These are phyloP conservation scores for Polysphondylium violaceum DNA, from an alignment of 78 protist species.

Conservation along the genomic window DNA sequence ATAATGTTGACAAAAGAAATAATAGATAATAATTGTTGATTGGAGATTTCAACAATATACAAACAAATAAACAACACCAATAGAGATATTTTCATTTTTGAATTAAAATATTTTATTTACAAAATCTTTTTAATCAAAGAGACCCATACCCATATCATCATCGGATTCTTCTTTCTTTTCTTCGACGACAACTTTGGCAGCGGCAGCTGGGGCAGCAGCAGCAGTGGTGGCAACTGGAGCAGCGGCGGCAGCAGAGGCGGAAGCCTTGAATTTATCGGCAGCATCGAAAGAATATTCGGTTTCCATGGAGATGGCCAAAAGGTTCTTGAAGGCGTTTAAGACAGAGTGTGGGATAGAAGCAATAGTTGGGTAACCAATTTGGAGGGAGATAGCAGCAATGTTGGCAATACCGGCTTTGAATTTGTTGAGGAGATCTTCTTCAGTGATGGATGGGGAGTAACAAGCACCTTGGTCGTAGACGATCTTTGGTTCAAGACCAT, in stretches of 20 bases:
- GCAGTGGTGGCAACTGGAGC: conserved; percentile 84
- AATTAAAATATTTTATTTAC: too few species aligned
- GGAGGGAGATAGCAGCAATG: conserved; percentile 96
- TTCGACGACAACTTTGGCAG: conserved; percentile 60
- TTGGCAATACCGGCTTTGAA: conserved; percentile 84
- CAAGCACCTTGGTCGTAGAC: conserved; percentile 96
- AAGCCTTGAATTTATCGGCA: conserved; percentile 88
- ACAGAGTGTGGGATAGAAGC: conserved; percentile 97
- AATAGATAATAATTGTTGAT: too few species aligned
- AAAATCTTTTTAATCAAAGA: too few species aligned
- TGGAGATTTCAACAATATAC: too few species aligned
- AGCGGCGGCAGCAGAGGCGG: conserved; percentile 84
- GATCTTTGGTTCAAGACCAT: conserved; percentile 90
- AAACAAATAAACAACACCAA: too few species aligned
- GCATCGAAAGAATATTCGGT: conserved; percentile 91
- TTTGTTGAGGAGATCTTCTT: conserved; percentile 85
- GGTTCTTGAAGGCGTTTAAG: conserved; percentile 95
- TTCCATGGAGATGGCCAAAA: conserved; percentile 95
- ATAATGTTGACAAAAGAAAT: too few species aligned
- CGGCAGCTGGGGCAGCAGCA: conserved; percentile 84
- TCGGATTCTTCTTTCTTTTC: conserved; percentile 81
- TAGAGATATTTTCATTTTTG: too few species aligned
- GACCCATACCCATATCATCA: conserved; percentile 80
- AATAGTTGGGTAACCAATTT: conserved; percentile 91
- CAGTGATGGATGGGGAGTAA: conserved; percentile 92